These are phyloP conservation scores for Russula olivacea DNA, from an alignment of 768 basidiomycete genomes.

Conservation along the genomic window DNA sequence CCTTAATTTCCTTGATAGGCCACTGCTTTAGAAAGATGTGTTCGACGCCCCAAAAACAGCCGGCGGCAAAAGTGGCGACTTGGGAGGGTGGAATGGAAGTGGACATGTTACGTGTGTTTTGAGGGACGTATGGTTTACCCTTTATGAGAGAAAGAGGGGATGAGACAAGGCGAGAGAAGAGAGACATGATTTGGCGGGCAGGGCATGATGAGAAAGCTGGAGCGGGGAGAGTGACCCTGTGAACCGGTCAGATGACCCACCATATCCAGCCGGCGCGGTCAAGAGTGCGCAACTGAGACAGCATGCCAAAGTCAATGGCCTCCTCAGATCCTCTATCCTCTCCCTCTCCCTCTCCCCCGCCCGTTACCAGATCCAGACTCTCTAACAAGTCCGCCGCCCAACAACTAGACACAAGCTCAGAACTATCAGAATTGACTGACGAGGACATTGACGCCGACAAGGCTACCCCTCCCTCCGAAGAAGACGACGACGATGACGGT, in stretches of 20 bases:
- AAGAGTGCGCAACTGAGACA: background rate
- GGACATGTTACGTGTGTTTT: conserved; percentile 17
- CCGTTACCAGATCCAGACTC: conserved; percentile 32
- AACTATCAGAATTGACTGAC: conserved; percentile 79
- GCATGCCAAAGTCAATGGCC: conserved; percentile 48
- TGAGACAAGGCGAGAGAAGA: conserved; percentile 5
- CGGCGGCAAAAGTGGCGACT: conserved; percentile 49
- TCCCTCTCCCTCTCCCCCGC: conserved; percentile 58
- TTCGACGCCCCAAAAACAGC: conserved; percentile 85
- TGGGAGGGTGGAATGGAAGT: conserved; percentile 27
- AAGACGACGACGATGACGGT: conserved; percentile 24
- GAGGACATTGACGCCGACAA: conserved; percentile 59
- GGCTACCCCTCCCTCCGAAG: conserved; percentile 6
- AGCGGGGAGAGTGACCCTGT: background rate
- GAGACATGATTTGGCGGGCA: conserved; percentile 7
- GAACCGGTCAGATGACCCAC: background rate
- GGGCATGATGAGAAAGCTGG: background rate
- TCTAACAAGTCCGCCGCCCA: conserved; percentile 32
- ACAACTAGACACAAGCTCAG: conserved; percentile 58
- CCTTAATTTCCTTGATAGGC: conserved; percentile 63
- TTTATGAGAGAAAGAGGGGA: conserved; percentile 2
- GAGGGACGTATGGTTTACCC: conserved; percentile 5
- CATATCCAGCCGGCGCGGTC: background rate
- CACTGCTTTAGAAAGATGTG: conserved; percentile 80
- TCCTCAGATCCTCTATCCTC: conserved; percentile 63